These are phyloP conservation scores for Talaromyces pinophilus DNA, from an alignment of 2,329 filamentous ascomycete genomes.

Conservation along the genomic window DNA sequence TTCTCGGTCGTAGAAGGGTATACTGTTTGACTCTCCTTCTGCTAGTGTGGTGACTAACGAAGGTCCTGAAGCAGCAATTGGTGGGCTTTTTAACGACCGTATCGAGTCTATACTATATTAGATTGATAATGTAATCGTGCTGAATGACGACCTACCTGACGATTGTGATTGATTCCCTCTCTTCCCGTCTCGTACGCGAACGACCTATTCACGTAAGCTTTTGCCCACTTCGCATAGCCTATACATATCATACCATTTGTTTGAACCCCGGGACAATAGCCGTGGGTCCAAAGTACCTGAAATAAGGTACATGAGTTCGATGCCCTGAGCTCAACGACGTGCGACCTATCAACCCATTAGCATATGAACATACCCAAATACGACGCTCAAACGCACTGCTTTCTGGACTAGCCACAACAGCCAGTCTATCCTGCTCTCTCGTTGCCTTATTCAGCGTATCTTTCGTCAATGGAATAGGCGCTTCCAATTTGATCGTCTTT, in stretches of 20 bases:
- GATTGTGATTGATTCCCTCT: slow-evolving; percentile 44
- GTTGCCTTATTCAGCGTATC: slow-evolving; percentile 21
- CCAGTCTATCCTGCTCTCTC: slow-evolving; percentile 27
- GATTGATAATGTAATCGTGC: not conserved
- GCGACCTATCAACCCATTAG: slow-evolving; percentile 30
- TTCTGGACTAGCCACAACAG: slow-evolving; percentile 36
- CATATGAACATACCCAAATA: no score
- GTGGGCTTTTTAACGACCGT: slow-evolving; percentile 41
- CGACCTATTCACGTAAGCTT: slow-evolving; percentile 45
- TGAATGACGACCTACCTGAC: slow-evolving; percentile 34
- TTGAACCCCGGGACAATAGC: slow-evolving; percentile 91
- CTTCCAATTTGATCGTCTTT: slow-evolving; percentile 25
- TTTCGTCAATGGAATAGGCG: slow-evolving; percentile 21
- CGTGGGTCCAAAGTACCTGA: slow-evolving; percentile 86
- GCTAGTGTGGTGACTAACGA: slow-evolving; percentile 25
- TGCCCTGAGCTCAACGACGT: slow-evolving; percentile 40
- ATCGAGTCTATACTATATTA: slow-evolving; percentile 34
- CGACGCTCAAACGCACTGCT: slow-evolving; percentile 31
- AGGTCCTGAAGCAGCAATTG: slow-evolving; percentile 27
- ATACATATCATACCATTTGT: slow-evolving; percentile 69
- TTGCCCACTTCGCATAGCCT: not conserved
- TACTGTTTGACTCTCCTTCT: slow-evolving; percentile 40
- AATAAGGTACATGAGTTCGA: slow-evolving; percentile 70
- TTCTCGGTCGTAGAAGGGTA: slow-evolving; percentile 75
- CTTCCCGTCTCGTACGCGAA: slow-evolving; percentile 59